These are phyloP conservation scores for Bromus sterilis DNA, from an alignment of 176 grass and related monocot species.

Conservation along the genomic window DNA sequence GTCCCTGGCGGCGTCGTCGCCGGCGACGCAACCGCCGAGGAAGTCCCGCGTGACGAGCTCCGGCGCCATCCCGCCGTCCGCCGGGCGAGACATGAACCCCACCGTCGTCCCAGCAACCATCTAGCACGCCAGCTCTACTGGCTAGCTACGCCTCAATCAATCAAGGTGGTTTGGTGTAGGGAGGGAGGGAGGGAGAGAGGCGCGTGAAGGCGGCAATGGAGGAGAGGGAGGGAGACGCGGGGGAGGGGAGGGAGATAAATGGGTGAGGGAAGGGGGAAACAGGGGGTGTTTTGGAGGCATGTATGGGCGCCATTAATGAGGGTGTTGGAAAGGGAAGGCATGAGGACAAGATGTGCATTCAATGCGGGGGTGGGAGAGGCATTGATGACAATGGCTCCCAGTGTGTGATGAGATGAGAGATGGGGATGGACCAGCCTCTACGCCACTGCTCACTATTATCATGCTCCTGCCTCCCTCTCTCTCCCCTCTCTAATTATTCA, in stretches of 20 bases:
- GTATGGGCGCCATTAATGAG: conserved; percentile 40
- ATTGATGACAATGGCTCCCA: conserved; percentile 20
- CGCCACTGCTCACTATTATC: neutral
- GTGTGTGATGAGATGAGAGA: conserved; percentile 8
- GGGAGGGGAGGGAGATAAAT: neutral
- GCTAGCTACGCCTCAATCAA: too few relatives aligned
- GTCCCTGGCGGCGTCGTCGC: conserved; percentile 16
- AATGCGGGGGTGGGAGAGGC: conserved; percentile 25
- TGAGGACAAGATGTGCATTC: conserved; percentile 53
- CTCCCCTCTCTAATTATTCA: neutral
- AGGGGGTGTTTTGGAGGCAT: neutral
- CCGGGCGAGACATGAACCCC: conserved; percentile 46
- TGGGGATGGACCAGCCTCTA: conserved; percentile 36
- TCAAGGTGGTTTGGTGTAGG: neutral
- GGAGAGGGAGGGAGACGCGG: neutral
- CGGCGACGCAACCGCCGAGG: conserved; percentile 54
- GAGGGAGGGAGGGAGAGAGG: neutral
- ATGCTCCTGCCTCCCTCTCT: neutral
- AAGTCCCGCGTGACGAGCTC: conserved; percentile 91
- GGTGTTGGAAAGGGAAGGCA: conserved; percentile 44
- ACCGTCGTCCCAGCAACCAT: conserved; percentile 78
- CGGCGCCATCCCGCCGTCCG: conserved; percentile 26
- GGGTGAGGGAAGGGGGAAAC: neutral
- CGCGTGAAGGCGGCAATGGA: neutral
- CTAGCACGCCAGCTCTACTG: neutral